Percentiles rank a stretch among this genome's conserved stretches.
Evolutionary conservation across 805 yeast genomes (phyloP).

Genomic region (Zygoascus ofunaensis): DNA sequence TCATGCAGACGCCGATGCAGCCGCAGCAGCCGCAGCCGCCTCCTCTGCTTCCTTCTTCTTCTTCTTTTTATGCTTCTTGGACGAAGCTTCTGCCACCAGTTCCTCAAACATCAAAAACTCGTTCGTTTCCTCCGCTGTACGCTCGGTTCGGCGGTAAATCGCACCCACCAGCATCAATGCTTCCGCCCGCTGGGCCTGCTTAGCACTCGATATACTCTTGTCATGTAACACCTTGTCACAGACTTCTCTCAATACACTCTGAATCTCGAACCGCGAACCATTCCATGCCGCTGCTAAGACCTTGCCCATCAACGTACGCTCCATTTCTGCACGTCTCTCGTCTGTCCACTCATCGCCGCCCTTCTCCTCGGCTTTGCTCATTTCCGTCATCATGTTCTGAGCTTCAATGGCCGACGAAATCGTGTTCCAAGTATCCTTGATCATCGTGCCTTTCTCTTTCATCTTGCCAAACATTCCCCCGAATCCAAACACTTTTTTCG

Average conservation of each 20-base stretch:
- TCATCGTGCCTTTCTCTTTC: constrained; percentile 74
- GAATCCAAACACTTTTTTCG: constrained; percentile 77
- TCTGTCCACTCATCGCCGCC: constrained; percentile 45
- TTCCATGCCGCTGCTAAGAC: constrained; percentile 93
- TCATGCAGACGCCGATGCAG: background rate
- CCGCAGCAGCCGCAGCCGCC: background rate
- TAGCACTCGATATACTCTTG: constrained; percentile 47
- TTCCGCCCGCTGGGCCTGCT: constrained; percentile 66
- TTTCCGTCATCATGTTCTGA: constrained; percentile 64
- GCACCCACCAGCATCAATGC: constrained; percentile 68
- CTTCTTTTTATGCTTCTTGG: constrained; percentile 47
- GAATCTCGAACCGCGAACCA: constrained; percentile 80
- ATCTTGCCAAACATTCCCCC: constrained; percentile 74
- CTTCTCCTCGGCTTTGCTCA: constrained; percentile 62
- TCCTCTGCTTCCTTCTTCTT: constrained; percentile 19
- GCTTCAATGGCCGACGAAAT: constrained; percentile 83
- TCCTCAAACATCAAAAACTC: constrained; percentile 87
- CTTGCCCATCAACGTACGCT: constrained; percentile 76
- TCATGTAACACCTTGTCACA: constrained; percentile 73
- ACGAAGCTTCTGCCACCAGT: constrained; percentile 76
- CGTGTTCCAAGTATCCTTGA: constrained; percentile 76
- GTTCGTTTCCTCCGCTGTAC: constrained; percentile 84
- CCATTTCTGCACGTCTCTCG: constrained; percentile 66
- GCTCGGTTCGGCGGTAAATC: constrained; percentile 52
- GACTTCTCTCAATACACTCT: constrained; percentile 67